A percentile compares a stretch with the other conserved stretches of the same genome.
These are phyloP conservation scores for Pelagomonas calceolata DNA, from an alignment of 108 stramenopile genomes.

Conservation along the genomic window DNA sequence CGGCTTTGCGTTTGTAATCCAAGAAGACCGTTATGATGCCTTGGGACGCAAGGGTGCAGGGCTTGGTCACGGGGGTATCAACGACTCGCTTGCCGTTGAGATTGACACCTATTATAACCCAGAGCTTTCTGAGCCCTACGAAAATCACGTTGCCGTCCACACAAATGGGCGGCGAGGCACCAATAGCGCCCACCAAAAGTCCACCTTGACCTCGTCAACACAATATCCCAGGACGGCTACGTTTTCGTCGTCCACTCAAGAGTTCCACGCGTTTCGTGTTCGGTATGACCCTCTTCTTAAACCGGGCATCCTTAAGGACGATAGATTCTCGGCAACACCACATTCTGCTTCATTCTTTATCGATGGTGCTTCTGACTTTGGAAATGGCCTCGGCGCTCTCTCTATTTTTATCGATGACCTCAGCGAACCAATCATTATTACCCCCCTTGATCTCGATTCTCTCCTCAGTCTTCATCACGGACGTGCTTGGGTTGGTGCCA, in stretches of 20 bases:
- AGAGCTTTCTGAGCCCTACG: slow-evolving; percentile 38
- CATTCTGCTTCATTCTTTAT: slow-evolving; percentile 22
- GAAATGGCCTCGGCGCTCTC: slow-evolving; percentile 33
- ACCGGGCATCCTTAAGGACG: neutral
- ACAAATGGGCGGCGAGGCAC: slow-evolving; percentile 1
- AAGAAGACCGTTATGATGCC: slow-evolving; percentile 14
- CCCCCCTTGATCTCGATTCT: slow-evolving; percentile 41
- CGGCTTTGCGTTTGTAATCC: slow-evolving; percentile 55
- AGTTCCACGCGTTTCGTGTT: slow-evolving; percentile 19
- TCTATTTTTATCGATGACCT: slow-evolving; percentile 43
- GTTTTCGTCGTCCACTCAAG: neutral
- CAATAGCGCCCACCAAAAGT: neutral
- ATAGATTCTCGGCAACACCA: slow-evolving; percentile 9
- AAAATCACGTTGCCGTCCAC: slow-evolving; percentile 50
- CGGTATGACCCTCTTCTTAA: slow-evolving; percentile 35
- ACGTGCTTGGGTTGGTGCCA: slow-evolving; percentile 52
- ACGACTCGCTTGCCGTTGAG: slow-evolving; percentile 45
- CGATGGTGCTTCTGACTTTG: slow-evolving; percentile 36
- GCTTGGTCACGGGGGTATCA: slow-evolving; percentile 50
- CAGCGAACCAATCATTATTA: slow-evolving; percentile 29
- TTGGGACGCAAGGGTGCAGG: slow-evolving; percentile 30
- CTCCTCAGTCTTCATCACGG: slow-evolving; percentile 38
- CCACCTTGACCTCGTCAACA: neutral
- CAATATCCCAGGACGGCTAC: neutral
- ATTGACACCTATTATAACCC: slow-evolving; percentile 35